Evolutionary conservation across 441 rosid genomes (phyloP).

Genomic region (Lepidium campestre): DNA sequence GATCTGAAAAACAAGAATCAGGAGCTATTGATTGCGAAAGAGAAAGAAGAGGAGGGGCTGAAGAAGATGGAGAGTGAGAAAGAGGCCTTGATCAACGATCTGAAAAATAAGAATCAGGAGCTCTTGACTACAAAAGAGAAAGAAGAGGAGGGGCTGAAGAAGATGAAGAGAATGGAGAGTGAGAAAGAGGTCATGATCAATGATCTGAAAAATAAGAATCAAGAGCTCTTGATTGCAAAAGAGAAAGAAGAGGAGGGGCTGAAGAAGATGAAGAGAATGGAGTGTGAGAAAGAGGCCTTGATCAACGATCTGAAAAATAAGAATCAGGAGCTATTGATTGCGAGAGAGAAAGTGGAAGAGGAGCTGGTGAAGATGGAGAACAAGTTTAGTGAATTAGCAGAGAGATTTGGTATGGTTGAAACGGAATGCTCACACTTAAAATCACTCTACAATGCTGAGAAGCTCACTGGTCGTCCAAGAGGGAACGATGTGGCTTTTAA

Average conservation of each 20-base stretch:
- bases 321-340: neutral
- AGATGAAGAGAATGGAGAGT: neutral
- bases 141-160: too few relatives aligned
- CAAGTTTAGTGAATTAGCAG: neutral
- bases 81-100: too few relatives aligned
- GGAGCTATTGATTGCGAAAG: too few relatives aligned
- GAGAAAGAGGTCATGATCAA: neutral
- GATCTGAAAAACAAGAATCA: neutral
- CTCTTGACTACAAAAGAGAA: too few relatives aligned
- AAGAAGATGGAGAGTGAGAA: too few relatives aligned
- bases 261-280: neutral
- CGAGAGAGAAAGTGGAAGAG: neutral
- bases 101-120: too few relatives aligned
- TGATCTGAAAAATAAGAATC: neutral
- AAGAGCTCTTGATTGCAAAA: neutral
- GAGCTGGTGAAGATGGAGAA: neutral
- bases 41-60: too few relatives aligned
- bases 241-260: neutral
- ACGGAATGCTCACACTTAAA: neutral
- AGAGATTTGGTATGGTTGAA: neutral
- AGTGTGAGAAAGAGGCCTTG: neutral
- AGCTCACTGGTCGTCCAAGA: neutral
- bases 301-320: neutral
- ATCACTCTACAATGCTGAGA: neutral
- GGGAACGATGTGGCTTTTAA: neutral